Conservation (phyloP, 2,329 filamentous ascomycete species). For the Xylaria arbuscula region DNA sequence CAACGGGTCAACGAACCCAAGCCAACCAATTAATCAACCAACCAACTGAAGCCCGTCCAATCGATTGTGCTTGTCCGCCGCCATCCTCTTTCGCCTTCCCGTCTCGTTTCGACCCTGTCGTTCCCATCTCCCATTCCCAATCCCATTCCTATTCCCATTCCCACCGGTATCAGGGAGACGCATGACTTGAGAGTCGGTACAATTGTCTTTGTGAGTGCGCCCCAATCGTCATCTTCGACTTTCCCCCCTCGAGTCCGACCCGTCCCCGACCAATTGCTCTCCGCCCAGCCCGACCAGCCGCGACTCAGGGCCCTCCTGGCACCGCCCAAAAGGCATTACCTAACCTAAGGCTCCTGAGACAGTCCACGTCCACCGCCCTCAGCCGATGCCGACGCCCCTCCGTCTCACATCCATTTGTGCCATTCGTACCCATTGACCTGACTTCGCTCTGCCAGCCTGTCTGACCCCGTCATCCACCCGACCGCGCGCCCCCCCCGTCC, state of each 20-base stretch:
- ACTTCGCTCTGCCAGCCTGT: constrained; percentile 16
- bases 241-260: constrained; percentile 29
- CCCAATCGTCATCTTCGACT: constrained; percentile 15
- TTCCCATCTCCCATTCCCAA: constrained; percentile 28
- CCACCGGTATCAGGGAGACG: constrained; percentile 22
- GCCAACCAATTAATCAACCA: constrained; percentile 33
- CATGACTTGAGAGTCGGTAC: constrained; percentile 36
- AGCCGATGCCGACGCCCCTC: constrained; percentile 40
- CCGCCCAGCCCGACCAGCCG: constrained; percentile 22
- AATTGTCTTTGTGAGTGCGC: constrained; percentile 38
- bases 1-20: constrained; percentile 9
- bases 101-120: constrained; percentile 38
- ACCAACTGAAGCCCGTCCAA: constrained; percentile 34
- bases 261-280: constrained; percentile 31
- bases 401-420: constrained; percentile 28
- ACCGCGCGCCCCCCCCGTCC: constrained; percentile 8
- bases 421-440: constrained; percentile 21
- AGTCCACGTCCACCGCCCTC: constrained; percentile 19
- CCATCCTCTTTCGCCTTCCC: constrained; percentile 30
- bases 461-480: constrained; percentile 9
- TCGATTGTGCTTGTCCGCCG: constrained; percentile 32
- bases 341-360: constrained; percentile 14
- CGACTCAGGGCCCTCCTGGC: constrained; percentile 1
- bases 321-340: constrained; percentile 22
- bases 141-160: constrained; percentile 9